phyloP scores from a whole-genome alignment of 2,329 filamentous ascomycete genomes.

The Penicillium sp. region DNA sequence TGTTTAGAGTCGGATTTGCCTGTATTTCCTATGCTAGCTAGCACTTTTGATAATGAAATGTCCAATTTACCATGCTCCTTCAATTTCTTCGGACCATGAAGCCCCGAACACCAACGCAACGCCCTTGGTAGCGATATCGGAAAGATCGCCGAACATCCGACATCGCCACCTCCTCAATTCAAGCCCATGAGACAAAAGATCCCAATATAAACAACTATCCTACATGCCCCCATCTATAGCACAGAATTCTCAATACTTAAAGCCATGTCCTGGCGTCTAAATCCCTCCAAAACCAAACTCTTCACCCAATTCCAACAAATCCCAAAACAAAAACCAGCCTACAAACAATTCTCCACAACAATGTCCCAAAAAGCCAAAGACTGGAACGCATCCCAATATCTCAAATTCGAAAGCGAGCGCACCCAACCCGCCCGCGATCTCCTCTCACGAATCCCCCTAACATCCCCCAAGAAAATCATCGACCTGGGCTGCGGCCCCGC shows the following conservation, averaged over 20 bases:
- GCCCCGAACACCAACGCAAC: neutral
- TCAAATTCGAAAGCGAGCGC: slow-evolving; percentile 55
- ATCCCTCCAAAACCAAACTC: neutral
- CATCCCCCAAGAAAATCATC: slow-evolving; percentile 47
- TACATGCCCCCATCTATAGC: neutral
- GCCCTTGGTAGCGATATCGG: neutral
- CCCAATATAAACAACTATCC: neutral
- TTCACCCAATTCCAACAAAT: neutral
- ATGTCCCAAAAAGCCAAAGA: slow-evolving; percentile 29
- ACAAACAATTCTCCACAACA: neutral
- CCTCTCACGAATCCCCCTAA: slow-evolving; percentile 48
- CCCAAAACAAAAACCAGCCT: neutral
- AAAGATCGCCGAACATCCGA: slow-evolving; percentile 1
- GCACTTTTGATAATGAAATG: slow-evolving; percentile 2
- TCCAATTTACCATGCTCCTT: neutral
- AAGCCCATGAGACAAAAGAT: neutral
- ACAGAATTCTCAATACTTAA: neutral
- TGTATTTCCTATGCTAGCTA: neutral
- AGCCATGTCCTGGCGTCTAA: neutral
- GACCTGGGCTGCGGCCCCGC: slow-evolving; percentile 63
- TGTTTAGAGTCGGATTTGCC: neutral
- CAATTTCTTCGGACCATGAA: neutral
- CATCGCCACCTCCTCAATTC: slow-evolving; percentile 1
- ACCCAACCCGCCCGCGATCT: slow-evolving; percentile 56
- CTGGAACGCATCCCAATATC: slow-evolving; percentile 59